Base-by-base conservation (phyloP, 2,329 filamentous ascomycete genomes). In the Trichoderma sp. region DNA sequence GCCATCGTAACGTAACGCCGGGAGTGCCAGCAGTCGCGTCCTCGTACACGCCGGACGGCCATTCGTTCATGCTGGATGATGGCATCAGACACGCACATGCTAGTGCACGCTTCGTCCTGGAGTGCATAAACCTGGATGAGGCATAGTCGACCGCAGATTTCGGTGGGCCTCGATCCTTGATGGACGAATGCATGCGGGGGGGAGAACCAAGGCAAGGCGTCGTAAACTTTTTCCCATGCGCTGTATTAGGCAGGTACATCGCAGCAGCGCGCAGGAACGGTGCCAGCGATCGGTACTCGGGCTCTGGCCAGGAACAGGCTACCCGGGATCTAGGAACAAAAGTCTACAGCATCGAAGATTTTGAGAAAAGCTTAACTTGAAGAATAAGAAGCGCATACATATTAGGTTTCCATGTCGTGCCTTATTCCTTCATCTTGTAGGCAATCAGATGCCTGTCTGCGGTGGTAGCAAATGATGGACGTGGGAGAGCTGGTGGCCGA, bases 291-390 rank as follows among this genome's bases (percentile, higher is more conserved):
- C 27, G 8, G 16, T 21, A 35, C 27, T 24, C 40, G 27, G 53
- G 14, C 53, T 47, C 33, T n/a, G 14, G 49, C 55, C 55, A 67
- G 53, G 53, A 59, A 67, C 64, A 21, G 64, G 43, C 40, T 67
- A 67, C 64, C 64, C 64, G 53, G 64, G 29, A 67, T 67, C 64
- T 56, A 67, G 64, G 64, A 67, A 67, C 64, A 55, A 55, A 14
- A 55, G 19, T n/a, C 52, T 43, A 53, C 62, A 8, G 40, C 19
- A 43, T 6, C 13, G 2, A 43, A 43, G 40, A 43, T 19, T 43
- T 19, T n/a, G 3, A 7, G 8, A 10, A n/a, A 43, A 43, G 40
- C 40, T n/a, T 43, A 43, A 43, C 19, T n/a, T 3, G 1, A 43
- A 7, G 16, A 43, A 19, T 1, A n/a, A n/a, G 19, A 43, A 5